Base-by-base conservation (phyloP, 2,329 filamentous ascomycete species). In the Fusarium setosum region DNA sequence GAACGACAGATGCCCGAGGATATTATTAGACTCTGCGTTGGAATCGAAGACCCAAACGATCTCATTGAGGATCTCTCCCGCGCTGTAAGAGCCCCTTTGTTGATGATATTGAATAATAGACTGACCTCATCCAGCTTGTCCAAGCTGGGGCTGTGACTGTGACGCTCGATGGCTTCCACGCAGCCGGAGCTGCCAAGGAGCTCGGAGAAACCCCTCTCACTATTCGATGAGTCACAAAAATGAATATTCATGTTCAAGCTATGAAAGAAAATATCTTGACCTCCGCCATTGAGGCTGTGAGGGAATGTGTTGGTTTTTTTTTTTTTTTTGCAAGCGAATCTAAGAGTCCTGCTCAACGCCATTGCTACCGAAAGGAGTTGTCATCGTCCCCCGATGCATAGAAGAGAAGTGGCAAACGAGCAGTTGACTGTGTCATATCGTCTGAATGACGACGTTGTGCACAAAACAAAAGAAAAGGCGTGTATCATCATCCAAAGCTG, bases 1-100 rank as follows among this genome's bases (percentile, higher is more conserved):
- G 94, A 97, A 81, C 87, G 94, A 66, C 90, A 95, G 67, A 92
- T 99, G 89, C 96, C 96, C 11, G 96, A 99, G 80, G 96, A 99
- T 77, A 91, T 99, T 61, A 98, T 99, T 72, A 87, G 96, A 56
- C 80, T 99, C 55, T 99, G 96, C 75, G 94, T 99, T 41, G 96
- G 96, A 42, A 99, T 99, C 73, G 96, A 99, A 78, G 96, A 99
- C 78, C 88, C 86, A 4, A 88, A 93, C 70, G 96, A 99, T 81
- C 77, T 99, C 72, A 92, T 98, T 74, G 95, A 98, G 74, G 96
- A 99, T 79, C 82, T 99, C 59, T 92, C 90, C 63, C 89, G 94
- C 71, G 96, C 96, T 71, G 93, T 96, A 88, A 85, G 93, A 89
- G 32, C 41, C 6, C 20, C n/a, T 23, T 34, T 50, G 9, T 42